Percentiles rank a stretch among this genome's conserved stretches.
phyloP scores from a whole-genome alignment of 805 yeast species.

The Candida yuanshanica region DNA sequence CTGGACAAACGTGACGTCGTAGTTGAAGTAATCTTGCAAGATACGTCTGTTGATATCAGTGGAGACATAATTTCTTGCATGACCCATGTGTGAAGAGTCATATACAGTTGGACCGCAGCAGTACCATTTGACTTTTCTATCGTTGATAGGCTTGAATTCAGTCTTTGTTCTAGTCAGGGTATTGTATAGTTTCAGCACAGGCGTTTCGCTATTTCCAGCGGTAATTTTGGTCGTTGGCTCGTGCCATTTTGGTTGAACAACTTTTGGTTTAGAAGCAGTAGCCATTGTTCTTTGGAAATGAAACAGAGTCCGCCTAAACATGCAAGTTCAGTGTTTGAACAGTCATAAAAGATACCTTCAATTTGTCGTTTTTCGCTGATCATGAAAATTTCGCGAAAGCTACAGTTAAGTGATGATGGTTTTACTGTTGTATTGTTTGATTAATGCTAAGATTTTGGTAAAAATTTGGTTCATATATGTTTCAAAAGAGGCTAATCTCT shows the following conservation, averaged over 20 bases:
- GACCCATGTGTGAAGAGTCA: slow-evolving; percentile 96
- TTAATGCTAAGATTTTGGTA: too few relatives aligned
- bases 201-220: slow-evolving; percentile 15
- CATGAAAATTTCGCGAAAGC: not conserved
- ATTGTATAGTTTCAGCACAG: slow-evolving; percentile 65
- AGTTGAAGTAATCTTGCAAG: slow-evolving; percentile 86
- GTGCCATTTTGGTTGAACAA: slow-evolving; percentile 49
- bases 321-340: not conserved
- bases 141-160: slow-evolving; percentile 64
- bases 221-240: slow-evolving; percentile 27
- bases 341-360: not conserved
- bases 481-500: too few relatives aligned
- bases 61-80: slow-evolving; percentile 94
- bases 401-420: too few relatives aligned
- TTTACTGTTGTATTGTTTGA: too few relatives aligned
- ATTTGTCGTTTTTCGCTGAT: not conserved
- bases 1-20: slow-evolving; percentile 82
- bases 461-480: too few relatives aligned
- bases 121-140: slow-evolving; percentile 81
- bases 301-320: not conserved
- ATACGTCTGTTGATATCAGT: slow-evolving; percentile 90
- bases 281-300: slow-evolving; percentile 19
- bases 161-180: slow-evolving; percentile 78
- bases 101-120: slow-evolving; percentile 98
- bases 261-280: slow-evolving; percentile 24